Base-by-base conservation (phyloP, 805 yeast genomes). In the Ogataea henricii region DNA sequence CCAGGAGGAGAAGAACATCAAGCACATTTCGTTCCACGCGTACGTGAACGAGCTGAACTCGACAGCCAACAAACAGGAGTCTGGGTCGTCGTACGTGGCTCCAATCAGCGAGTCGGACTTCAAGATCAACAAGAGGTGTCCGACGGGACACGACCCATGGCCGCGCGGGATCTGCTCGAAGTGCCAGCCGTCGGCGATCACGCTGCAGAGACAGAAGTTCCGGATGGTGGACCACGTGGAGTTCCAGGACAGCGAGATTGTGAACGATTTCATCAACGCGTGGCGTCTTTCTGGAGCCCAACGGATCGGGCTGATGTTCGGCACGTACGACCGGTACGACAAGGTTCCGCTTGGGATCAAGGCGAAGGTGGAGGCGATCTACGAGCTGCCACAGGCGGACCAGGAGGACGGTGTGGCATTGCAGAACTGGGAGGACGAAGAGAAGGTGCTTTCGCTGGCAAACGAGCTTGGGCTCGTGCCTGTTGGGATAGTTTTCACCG, bases 161-260 rank as follows among this genome's bases (percentile, higher is more conserved):
- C 98, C 99, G 1, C 77, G 72, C 44, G 97, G 97, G 0, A 90
- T 94, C 56, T 92, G 99, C 62, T 87, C 96, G 13, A 89, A 90
- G 66, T 92, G 99, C 68, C 98, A 92, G 67, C 98, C 99, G 0
- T 83, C 96, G 1, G 94, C 97, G 0, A 89, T 94, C 50, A 91
- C 98, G 0, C 73, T 94, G 52, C 96, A 87, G 66, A 90, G 83
- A 66, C 99, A 94, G 65, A 72, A 76, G 29, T 94, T 88, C 66
- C 79, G 99, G 58, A 89, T 94, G 96, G 97, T 95, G 23, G 99
- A 94, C 65, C 98, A 94, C 69, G 94, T 94, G 25, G 99, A 94
- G 65, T 88, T 91, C 65, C 82, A 89, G 20, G 81, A 81, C 49
- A 81, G 90, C 44, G 72, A 74, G 10, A 77, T 90, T 21, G 79